phyloP scores from a whole-genome alignment of 768 basidiomycete genomes.

The Amanita subjunquillea region DNA sequence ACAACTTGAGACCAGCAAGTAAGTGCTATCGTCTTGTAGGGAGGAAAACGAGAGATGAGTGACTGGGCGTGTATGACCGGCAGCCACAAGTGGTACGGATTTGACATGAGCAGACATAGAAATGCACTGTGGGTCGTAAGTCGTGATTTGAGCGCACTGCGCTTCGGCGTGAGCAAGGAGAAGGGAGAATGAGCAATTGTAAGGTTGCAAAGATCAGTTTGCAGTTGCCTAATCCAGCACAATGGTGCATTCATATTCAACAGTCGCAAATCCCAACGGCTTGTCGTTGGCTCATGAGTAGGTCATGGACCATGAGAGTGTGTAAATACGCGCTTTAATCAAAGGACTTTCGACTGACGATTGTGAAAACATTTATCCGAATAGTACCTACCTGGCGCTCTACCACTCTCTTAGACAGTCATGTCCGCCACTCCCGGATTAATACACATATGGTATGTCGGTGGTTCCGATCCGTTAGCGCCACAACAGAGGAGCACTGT shows the following conservation, averaged over 20 bases:
- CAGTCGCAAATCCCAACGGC: not conserved
- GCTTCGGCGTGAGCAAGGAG: conserved; percentile 25
- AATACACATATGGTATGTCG: no score
- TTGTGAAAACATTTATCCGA: no score
- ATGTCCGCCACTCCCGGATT: not conserved
- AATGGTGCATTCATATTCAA: not conserved
- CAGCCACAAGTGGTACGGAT: conserved; percentile 72
- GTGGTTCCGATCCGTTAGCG: not conserved
- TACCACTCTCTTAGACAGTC: not conserved
- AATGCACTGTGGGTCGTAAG: conserved; percentile 26
- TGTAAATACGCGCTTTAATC: no score
- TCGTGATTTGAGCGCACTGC: conserved; percentile 44
- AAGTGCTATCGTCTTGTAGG: conserved; percentile 76
- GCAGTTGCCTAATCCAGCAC: conserved; percentile 4
- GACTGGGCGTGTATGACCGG: conserved; percentile 81
- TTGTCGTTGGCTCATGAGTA: no score
- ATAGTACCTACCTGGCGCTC: no score
- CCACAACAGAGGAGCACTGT: not conserved
- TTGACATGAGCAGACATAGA: conserved; percentile 58
- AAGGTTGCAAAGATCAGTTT: conserved; percentile 5
- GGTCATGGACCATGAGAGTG: no score
- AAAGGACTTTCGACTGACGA: no score
- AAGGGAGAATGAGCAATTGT: conserved; percentile 8
- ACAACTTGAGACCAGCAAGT: conserved; percentile 90
- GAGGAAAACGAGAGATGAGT: conserved; percentile 91